These are phyloP conservation scores for Aspergillus aculeatus DNA, from an alignment of 2,329 filamentous ascomycete species.

Conservation along the genomic window DNA sequence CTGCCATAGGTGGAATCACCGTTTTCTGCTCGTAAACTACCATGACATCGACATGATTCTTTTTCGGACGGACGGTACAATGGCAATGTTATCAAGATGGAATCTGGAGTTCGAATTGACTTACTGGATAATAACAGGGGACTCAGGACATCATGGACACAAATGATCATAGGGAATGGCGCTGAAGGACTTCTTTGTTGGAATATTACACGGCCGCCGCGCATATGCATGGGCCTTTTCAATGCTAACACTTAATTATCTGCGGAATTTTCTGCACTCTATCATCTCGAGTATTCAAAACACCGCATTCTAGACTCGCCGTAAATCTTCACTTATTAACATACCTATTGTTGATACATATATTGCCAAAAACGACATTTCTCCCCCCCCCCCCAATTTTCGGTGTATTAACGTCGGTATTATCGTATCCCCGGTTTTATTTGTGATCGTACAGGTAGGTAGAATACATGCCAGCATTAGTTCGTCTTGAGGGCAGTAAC, in stretches of 20 bases:
- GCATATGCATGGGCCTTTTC: not conserved
- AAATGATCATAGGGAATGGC: not conserved
- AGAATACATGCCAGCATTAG: slow-evolving; percentile 15
- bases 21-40: slow-evolving; percentile 33
- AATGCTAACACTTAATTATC: not conserved
- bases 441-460: slow-evolving; percentile 26
- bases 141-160: not conserved
- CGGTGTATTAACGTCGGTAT: too few species aligned
- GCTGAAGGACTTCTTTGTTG: slow-evolving; percentile 1
- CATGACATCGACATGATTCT: not conserved
- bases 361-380: too few species aligned
- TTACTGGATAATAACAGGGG: not conserved
- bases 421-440: not conserved
- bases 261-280: not conserved
- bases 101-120: slow-evolving; percentile 6
- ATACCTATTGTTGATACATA: too few species aligned
- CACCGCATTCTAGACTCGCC: too few species aligned
- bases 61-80: not conserved
- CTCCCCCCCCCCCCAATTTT: too few species aligned
- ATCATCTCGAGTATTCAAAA: not conserved
- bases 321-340: too few species aligned
- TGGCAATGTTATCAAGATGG: not conserved
- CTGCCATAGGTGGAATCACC: slow-evolving; percentile 43
- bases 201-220: not conserved
- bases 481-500: slow-evolving; percentile 24